These are phyloP conservation scores for Ogataea allantospora DNA, from an alignment of 805 yeast species.

Conservation along the genomic window DNA sequence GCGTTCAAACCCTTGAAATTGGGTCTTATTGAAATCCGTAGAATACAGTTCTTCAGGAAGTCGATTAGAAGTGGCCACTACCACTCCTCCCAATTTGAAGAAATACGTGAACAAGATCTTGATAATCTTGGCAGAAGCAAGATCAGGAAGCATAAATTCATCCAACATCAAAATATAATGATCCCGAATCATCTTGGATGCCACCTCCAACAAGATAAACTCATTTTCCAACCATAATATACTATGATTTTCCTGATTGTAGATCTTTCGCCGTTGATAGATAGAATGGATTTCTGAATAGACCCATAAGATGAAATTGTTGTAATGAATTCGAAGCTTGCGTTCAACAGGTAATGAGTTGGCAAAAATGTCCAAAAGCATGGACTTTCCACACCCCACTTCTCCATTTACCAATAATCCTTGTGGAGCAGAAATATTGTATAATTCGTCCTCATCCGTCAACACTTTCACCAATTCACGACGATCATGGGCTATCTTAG, in stretches of 20 bases:
- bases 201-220: conserved; percentile 62
- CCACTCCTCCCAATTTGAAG: conserved; percentile 71
- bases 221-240: conserved; percentile 53
- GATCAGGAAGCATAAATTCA: conserved; percentile 76
- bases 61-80: conserved; percentile 72
- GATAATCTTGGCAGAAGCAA: conserved; percentile 69
- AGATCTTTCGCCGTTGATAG: conserved; percentile 41
- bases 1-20: conserved; percentile 55
- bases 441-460: conserved; percentile 60
- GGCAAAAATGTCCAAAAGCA: conserved; percentile 73
- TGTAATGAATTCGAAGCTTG: conserved; percentile 70
- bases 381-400: conserved; percentile 73
- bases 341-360: conserved; percentile 58
- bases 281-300: conserved; percentile 59
- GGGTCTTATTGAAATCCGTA: conserved; percentile 57
- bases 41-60: conserved; percentile 71
- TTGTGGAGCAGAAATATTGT: conserved; percentile 55
- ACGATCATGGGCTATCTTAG: conserved; percentile 13
- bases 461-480: conserved; percentile 48
- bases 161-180: conserved; percentile 63
- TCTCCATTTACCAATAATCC: conserved; percentile 65
- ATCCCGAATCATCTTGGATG: conserved; percentile 56
- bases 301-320: conserved; percentile 67
- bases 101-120: conserved; percentile 64
- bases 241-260: conserved; percentile 33